Percentiles rank a stretch among this genome's conserved stretches.
Conservation (phyloP, 2,329 filamentous ascomycete species). For the Xylariaceae sp. region DNA sequence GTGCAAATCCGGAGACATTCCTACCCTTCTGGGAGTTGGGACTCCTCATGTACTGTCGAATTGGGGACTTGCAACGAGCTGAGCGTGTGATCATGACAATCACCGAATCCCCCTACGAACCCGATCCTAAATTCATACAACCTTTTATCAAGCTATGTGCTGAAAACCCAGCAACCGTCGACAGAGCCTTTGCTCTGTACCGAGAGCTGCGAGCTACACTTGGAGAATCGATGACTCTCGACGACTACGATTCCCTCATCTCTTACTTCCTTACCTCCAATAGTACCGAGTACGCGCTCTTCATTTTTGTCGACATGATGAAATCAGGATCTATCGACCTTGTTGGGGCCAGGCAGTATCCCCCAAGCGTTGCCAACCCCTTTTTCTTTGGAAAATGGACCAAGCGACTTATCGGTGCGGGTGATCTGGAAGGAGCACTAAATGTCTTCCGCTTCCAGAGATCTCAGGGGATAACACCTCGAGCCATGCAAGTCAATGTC, state of each 20-base stretch:
- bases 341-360: conserved; percentile 39
- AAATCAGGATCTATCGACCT: conserved; percentile 53
- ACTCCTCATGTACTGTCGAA: conserved; percentile 58
- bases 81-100: conserved; percentile 53
- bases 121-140: conserved; percentile 56
- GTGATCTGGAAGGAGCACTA: conserved; percentile 65
- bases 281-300: conserved; percentile 63
- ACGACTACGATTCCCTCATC: conserved; percentile 73
- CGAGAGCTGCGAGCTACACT: conserved; percentile 59
- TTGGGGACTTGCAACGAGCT: conserved; percentile 57
- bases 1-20: conserved; percentile 44
- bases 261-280: conserved; percentile 65
- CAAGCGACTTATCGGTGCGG: conserved; percentile 72
- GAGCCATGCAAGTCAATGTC: conserved; percentile 75
- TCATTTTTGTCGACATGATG: conserved; percentile 89
- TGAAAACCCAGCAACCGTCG: conserved; percentile 44
- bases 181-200: conserved; percentile 65
- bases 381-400: conserved; percentile 89
- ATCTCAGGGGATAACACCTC: conserved; percentile 61
- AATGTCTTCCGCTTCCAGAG: conserved; percentile 75
- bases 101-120: conserved; percentile 40
- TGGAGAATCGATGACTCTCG: conserved; percentile 58
- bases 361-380: conserved; percentile 58
- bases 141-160: conserved; percentile 68
- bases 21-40: conserved; percentile 61